These are phyloP conservation scores for Bondarzewia mesenterica DNA, from an alignment of 1,284 basidiomycete genomes.

Conservation along the genomic window DNA sequence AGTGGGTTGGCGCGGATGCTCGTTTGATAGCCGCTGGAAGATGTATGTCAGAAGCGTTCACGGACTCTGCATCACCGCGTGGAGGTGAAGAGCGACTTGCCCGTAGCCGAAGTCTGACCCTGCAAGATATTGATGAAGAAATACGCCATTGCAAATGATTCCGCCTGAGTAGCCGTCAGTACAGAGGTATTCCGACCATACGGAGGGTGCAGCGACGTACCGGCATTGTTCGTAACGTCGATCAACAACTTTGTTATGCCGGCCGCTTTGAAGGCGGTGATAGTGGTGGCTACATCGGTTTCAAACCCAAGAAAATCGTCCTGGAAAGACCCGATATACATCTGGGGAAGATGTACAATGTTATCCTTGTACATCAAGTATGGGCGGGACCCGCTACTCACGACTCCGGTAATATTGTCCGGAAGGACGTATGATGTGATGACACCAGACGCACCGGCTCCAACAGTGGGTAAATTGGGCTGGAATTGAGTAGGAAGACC, in stretches of 20 bases:
- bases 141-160: constrained; percentile 52
- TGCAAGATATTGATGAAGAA: constrained; percentile 49
- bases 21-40: constrained; percentile 42
- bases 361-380: neutral
- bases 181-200: too few relatives aligned
- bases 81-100: constrained; percentile 33
- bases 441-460: constrained; percentile 40
- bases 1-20: constrained; percentile 43
- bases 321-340: constrained; percentile 58
- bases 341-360: constrained; percentile 24
- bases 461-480: constrained; percentile 34
- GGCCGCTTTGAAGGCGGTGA: constrained; percentile 37
- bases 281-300: constrained; percentile 37
- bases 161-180: constrained; percentile 21
- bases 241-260: constrained; percentile 47
- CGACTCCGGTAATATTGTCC: constrained; percentile 52
- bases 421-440: constrained; percentile 54
- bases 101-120: constrained; percentile 43
- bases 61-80: too few relatives aligned
- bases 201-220: too few relatives aligned
- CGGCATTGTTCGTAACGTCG: constrained; percentile 56
- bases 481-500: constrained; percentile 41
- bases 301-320: constrained; percentile 41
- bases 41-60: neutral
- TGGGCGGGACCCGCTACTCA: too few relatives aligned